Base-by-base conservation (phyloP, 805 yeast species). In the Kuraishia capsulata region DNA sequence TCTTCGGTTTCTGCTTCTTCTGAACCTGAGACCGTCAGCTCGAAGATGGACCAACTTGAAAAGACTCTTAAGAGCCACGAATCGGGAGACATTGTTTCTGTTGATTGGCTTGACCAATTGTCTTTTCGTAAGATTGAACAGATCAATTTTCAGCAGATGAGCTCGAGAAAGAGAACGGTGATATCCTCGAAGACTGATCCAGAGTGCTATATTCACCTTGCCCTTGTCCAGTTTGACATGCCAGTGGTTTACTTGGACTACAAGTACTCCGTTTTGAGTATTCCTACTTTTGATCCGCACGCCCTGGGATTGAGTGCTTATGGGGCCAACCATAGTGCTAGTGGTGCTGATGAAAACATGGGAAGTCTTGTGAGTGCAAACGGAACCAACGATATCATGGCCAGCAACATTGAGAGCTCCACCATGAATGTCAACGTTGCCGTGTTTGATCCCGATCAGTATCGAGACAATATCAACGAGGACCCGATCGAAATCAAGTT, bases 401-500 rank as follows among this genome's bases (percentile, higher is more conserved):
- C 32, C 5, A 29, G 33, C 17, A 29, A 36, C 33, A 20, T 28
- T 20, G 38, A 36, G 19, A 19, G 20, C 25, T 26, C 32, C 4
- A 21, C 28, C 11, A n/a, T 13, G 28, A 13, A 17, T 28, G 29
- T 24, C 35, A 44, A 33, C 23, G 41, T 44, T 28, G 57, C 49
- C 48, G 69, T 81, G 14, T 76, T 74, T 51, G 92, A 83, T 48
- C 88, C 88, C 1, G 90, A 83, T 45, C 39, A 37, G 36, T 54
- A 58, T 30, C 40, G 64, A 16, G 51, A 52, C 11, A 62, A 59
- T 30, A 47, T 50, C 14, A 61, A 66, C 17, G 76, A 71, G 42
- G 95, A 90, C 50, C 96, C 96, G 1, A 80, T 92, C 18, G 97
- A 92, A 53, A 71, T 78, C 45, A 92, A 90, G 54, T 87, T 82